phyloP scores from a whole-genome alignment of 2,329 filamentous ascomycete species.

The Ilyonectria mors-panacis region DNA sequence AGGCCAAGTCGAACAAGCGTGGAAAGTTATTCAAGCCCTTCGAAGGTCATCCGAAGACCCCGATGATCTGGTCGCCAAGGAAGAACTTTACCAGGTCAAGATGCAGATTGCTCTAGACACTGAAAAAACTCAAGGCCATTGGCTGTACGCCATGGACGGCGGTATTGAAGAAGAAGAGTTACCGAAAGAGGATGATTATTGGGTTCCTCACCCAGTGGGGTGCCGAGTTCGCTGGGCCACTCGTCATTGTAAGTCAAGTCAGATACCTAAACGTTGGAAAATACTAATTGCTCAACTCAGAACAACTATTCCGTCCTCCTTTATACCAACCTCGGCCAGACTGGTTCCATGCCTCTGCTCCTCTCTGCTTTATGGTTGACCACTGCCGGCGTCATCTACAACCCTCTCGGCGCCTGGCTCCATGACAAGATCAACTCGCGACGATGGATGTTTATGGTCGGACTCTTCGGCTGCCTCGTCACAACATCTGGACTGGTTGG shows the following conservation, averaged over 20 bases:
- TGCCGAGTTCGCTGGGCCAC: conserved; percentile 66
- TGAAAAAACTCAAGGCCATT: conserved; percentile 55
- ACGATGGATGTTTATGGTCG: conserved; percentile 59
- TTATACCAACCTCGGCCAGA: conserved; percentile 57
- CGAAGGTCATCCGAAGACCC: conserved; percentile 48
- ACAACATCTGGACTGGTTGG: conserved; percentile 54
- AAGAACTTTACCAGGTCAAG: conserved; percentile 63
- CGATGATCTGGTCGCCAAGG: conserved; percentile 58
- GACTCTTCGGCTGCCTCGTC: conserved; percentile 58
- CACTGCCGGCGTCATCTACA: conserved; percentile 64
- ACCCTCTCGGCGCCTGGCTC: conserved; percentile 64
- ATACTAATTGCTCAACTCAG: conserved; percentile 41
- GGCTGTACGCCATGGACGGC: conserved; percentile 61
- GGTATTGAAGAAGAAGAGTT: conserved; percentile 62
- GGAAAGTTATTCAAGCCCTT: conserved; percentile 57
- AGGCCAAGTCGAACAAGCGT: conserved; percentile 61
- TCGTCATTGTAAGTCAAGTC: conserved; percentile 61
- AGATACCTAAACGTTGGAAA: neutral
- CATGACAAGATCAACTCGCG: conserved; percentile 64
- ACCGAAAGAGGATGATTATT: conserved; percentile 66
- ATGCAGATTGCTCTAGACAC: conserved; percentile 62
- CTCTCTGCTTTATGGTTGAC: conserved; percentile 59
- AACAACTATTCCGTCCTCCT: conserved; percentile 60
- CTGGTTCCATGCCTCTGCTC: conserved; percentile 57
- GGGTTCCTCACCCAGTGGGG: conserved; percentile 68